These are phyloP conservation scores for Suillus hirtellus DNA, from an alignment of 768 basidiomycete genomes.

Conservation along the genomic window DNA sequence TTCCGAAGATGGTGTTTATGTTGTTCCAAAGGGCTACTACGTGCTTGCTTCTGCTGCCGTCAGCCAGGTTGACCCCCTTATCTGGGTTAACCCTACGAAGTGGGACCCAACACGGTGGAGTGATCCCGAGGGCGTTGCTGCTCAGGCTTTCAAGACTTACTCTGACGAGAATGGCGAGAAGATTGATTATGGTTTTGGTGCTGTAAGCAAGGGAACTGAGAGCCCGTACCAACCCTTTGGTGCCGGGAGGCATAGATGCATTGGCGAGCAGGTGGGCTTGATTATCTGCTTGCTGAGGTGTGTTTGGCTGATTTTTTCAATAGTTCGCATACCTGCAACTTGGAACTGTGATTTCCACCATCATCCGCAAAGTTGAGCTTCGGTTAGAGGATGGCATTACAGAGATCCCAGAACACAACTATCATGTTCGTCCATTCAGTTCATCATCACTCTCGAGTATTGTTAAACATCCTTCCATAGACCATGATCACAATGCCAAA, in stretches of 20 bases:
- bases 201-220: slow-evolving; percentile 94
- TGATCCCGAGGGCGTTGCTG: slow-evolving; percentile 80
- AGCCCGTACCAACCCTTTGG: slow-evolving; percentile 98
- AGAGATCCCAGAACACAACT: slow-evolving; percentile 81
- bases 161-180: slow-evolving; percentile 79
- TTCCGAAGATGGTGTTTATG: slow-evolving; percentile 68
- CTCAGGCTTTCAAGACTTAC: slow-evolving; percentile 75
- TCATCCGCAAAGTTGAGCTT: slow-evolving; percentile 78
- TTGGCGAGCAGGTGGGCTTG: slow-evolving; percentile 75
- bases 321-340: slow-evolving; percentile 96
- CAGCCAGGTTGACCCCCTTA: slow-evolving; percentile 78
- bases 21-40: slow-evolving; percentile 88
- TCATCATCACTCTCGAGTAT: background rate
- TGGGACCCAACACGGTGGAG: slow-evolving; percentile 89
- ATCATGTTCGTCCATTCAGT: slow-evolving; percentile 62
- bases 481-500: slow-evolving; percentile 95
- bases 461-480: slow-evolving; percentile 38
- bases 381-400: slow-evolving; percentile 51
- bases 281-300: background rate
- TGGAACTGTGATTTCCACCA: slow-evolving; percentile 74
- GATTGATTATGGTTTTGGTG: slow-evolving; percentile 95
- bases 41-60: slow-evolving; percentile 89
- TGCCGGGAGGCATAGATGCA: slow-evolving; percentile 93
- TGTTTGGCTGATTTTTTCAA: slow-evolving; percentile 6
- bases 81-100: slow-evolving; percentile 71